Percentiles rank a stretch among this genome's conserved stretches.
Conservation (phyloP, 495 filamentous ascomycete genomes). For the Delitschia confertaspora region DNA sequence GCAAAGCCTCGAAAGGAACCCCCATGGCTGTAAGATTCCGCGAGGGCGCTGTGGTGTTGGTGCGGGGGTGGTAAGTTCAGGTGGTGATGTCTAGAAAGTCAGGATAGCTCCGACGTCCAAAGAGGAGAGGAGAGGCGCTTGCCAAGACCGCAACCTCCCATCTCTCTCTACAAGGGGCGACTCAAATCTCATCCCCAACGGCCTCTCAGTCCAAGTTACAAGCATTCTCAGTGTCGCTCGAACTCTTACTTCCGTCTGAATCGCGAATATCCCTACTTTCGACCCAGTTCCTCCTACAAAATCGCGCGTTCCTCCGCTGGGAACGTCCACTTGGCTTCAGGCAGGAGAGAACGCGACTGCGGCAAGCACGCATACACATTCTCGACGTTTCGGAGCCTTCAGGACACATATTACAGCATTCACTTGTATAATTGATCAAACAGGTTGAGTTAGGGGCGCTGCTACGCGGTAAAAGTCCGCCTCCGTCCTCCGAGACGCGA, state of each 20-base stretch:
- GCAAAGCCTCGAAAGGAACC: conserved; percentile 88
- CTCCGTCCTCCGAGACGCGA: conserved; percentile 9
- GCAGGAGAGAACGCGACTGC: conserved; percentile 14
- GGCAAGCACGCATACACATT: conserved; percentile 8
- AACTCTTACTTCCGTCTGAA: conserved; percentile 9
- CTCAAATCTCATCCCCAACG: conserved; percentile 21
- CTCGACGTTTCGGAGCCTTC: background rate
- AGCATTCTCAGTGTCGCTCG: conserved; percentile 19
- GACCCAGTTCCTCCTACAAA: conserved; percentile 1
- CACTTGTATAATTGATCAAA: no score
- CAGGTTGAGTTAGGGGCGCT: no score
- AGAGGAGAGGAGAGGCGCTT: background rate
- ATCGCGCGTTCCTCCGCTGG: conserved; percentile 12
- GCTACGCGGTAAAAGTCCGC: conserved; percentile 13
- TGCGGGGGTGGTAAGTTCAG: background rate
- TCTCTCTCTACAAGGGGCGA: conserved; percentile 11
- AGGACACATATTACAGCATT: background rate
- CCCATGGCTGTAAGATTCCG: conserved; percentile 53
- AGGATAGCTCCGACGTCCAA: background rate
- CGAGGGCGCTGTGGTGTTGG: conserved; percentile 6
- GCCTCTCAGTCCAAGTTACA: conserved; percentile 12
- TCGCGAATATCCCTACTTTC: conserved; percentile 19
- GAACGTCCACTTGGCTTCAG: conserved; percentile 8
- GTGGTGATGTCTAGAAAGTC: background rate
- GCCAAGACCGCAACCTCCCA: background rate